phyloP scores from a whole-genome alignment of 192 early-diverging fungal species.

The Coemansia sp. region DNA sequence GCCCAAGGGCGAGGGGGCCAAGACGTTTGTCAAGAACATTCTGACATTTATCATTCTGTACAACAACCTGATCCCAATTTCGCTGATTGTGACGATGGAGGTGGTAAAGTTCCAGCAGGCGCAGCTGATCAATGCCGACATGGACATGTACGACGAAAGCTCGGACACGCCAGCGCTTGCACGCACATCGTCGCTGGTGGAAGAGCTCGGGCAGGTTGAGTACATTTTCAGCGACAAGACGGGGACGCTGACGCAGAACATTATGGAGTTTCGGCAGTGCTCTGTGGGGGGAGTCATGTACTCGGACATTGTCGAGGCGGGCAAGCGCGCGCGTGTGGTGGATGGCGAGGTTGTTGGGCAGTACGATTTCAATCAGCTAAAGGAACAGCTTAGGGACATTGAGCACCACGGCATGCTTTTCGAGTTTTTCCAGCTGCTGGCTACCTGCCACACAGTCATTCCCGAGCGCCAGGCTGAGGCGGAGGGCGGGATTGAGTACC shows the following conservation, averaged over 20 bases:
- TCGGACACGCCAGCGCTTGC: slow-evolving; percentile 92
- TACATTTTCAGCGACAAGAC: slow-evolving; percentile 99
- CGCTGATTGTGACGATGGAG: slow-evolving; percentile 98
- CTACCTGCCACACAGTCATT: slow-evolving; percentile 98
- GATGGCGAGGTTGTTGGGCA: slow-evolving; percentile 70
- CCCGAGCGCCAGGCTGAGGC: slow-evolving; percentile 73
- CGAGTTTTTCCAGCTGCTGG: slow-evolving; percentile 87
- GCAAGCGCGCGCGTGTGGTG: slow-evolving; percentile 75
- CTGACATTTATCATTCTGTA: slow-evolving; percentile 97
- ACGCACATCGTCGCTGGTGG: slow-evolving; percentile 89
- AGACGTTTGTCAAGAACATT: slow-evolving; percentile 83
- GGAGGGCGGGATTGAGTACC: slow-evolving; percentile 72
- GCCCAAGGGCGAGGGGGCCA: slow-evolving; percentile 37
- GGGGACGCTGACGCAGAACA: slow-evolving; percentile 83
- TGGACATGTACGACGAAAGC: slow-evolving; percentile 95
- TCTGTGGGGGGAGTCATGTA: slow-evolving; percentile 91
- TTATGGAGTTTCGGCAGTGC: slow-evolving; percentile 87
- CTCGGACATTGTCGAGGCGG: slow-evolving; percentile 85
- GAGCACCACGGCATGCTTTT: slow-evolving; percentile 70
- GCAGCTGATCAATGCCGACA: slow-evolving; percentile 83
- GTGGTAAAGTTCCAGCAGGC: slow-evolving; percentile 93
- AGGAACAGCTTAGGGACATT: slow-evolving; percentile 56
- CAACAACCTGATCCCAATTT: slow-evolving; percentile 99
- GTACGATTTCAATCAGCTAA: slow-evolving; percentile 64
- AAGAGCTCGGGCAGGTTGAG: slow-evolving; percentile 96